Base-by-base conservation (phyloP, 2,329 filamentous ascomycete species). In the Curvularia sp. region DNA sequence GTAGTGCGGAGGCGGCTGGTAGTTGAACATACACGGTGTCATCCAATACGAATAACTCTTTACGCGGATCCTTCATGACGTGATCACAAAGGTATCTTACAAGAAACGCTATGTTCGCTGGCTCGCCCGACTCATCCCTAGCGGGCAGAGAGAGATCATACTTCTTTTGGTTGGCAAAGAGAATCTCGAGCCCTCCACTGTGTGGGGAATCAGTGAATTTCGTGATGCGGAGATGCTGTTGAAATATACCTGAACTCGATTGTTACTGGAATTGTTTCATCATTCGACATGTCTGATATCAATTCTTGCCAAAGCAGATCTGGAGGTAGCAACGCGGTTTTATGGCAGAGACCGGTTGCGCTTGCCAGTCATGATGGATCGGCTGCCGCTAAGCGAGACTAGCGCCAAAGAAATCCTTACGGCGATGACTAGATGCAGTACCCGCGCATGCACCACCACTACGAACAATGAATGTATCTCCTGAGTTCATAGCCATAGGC, bases 31-130 rank as follows among this genome's bases (percentile, higher is more conserved):
- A 97, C 94, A 98, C 89, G 70, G 93, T 88, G 69, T 85, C 88
- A 64, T 97, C 91, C 22, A 97, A 83, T 33, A 98, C 88, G 73
- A 99, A 98, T 57, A 98, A 83, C 57, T 98, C 94, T 74, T 90
- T 91, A 57, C 94, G 85, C 2, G 71, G 84, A 77, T 97, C 93
- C 68, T 88, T 90, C 92, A 98, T 96, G 54, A 91, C 79, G 67
- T 93, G 85, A 35, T 90, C 81, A 77, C 92, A 93, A 10, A 98
- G 86, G 78, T 96, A 84, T 53, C 85, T 79, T 66, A 98, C 89
- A 55, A 99, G 85, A 75, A 85, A 91, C 31, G 86, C 88, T 53
- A 97, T 86, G 50, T 86, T 95, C 53, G 88, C 81, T 9, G 86
- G 83, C 56, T 81, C 80, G 49, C 88, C 88, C 60, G 86, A 79